Evolutionary conservation across 148 eudicot species (phyloP), one percentile per base, ranked within the genome.

Genomic region (Diospyros kaki): DNA sequence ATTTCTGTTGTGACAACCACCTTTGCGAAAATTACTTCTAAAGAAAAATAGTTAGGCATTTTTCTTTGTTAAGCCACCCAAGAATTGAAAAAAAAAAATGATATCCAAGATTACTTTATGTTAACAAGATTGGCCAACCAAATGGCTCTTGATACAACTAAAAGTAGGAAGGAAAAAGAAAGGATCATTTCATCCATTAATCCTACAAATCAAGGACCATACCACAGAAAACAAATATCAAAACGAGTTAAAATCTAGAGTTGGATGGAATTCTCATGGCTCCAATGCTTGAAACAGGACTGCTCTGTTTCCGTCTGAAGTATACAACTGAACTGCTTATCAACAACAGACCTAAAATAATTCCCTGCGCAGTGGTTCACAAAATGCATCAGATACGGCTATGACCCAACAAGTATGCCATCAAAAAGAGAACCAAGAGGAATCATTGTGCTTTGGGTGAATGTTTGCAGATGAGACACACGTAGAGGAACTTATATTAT

Each of bases 321-420:
- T 75, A 81, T 14, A 86, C 73, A 54, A 80, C 58, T 14, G 85
- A 84, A n/a, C 89, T 73, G 60, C 87, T 80, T 28, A 72, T n/a
- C 53, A 81, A 2, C 61, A 86, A 76, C 76, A 86, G 68, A 41
- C 70, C 72, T 68, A 86, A 15, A 60, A 86, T 78, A 9, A 86
- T 66, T 2, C 78, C 81, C 89, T 86, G 80, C 74, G 9, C 6
- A 40, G 50, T 11, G 52, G 39, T 12, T 48, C 40, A 54, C 54
- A 52, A 14, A 28, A 7, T 28, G 48, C 15, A 10, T 51, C 64
- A 61, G 48, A 60, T 4, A 39, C 10, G 43, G 14, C 44, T 55
- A 58, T 13, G 10, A 13, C 17, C 59, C 63, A 60, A 46, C 50
- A 43, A 12, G 7, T 40, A 44, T 5, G 18, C 7, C 2, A 7